phyloP scores from a whole-genome alignment of 768 basidiomycete genomes.

The Dioszegia aurantiaca region DNA sequence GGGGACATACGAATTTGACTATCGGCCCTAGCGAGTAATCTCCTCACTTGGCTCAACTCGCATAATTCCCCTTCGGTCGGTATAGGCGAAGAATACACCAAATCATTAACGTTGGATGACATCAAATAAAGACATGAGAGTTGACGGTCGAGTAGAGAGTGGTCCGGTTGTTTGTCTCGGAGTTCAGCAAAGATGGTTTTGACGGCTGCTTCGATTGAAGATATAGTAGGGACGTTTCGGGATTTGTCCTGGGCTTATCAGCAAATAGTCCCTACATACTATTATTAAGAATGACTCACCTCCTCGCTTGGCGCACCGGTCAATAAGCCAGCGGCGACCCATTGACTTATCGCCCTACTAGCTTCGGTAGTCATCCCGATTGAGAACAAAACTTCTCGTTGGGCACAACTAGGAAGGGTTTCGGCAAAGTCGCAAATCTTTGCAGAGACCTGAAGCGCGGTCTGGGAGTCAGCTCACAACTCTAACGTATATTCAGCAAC shows the following conservation, averaged over 20 bases:
- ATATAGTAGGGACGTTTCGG: too few species aligned
- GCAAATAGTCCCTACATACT: too few species aligned
- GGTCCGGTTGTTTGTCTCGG: conserved; percentile 1
- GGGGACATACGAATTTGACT: conserved; percentile 24
- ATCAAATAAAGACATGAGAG: conserved; percentile 22
- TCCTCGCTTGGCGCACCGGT: too few species aligned
- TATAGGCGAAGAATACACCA: conserved; percentile 9
- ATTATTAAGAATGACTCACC: too few species aligned
- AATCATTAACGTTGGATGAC: conserved; percentile 13
- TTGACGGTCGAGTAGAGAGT: conserved; percentile 2
- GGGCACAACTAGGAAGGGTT: not conserved
- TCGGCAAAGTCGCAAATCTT: not conserved
- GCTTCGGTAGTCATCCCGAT: not conserved
- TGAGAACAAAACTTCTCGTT: conserved; percentile 1
- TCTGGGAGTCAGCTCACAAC: not conserved
- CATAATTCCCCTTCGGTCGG: conserved; percentile 1
- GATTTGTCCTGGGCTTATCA: too few species aligned
- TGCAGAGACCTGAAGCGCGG: not conserved
- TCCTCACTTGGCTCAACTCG: conserved; percentile 11
- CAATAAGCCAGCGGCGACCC: conserved; percentile 3
- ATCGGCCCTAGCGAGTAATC: conserved; percentile 2
- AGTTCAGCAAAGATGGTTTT: not conserved
- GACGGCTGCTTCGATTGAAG: not conserved
- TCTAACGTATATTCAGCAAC: not conserved
- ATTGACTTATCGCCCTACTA: not conserved